A percentile compares a stretch with the other conserved stretches of the same genome.
Evolutionary conservation across 441 rosid species (phyloP).

Genomic region (Euphorbia celastroides): DNA sequence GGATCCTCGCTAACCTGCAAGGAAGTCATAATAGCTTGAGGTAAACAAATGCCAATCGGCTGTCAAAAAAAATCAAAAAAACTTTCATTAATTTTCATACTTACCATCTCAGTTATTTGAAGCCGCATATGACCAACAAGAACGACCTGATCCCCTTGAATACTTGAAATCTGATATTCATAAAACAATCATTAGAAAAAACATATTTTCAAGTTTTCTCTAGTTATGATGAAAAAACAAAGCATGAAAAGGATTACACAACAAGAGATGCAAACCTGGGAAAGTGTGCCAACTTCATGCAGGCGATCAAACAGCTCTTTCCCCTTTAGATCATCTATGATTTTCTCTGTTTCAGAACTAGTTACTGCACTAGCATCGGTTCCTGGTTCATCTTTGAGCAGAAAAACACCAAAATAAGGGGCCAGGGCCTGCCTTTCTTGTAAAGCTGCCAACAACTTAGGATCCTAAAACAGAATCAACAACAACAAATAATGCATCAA

Average conservation of each 20-base stretch:
- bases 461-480: constrained; percentile 51
- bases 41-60: background rate
- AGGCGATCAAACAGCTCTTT: constrained; percentile 77
- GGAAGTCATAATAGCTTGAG: constrained; percentile 18
- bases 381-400: constrained; percentile 80
- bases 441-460: constrained; percentile 82
- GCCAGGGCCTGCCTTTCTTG: constrained; percentile 92
- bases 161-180: constrained; percentile 86
- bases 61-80: background rate
- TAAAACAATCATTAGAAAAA: constrained; percentile 21
- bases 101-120: constrained; percentile 87
- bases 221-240: background rate
- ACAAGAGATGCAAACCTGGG: constrained; percentile 44
- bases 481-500: background rate
- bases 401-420: constrained; percentile 97
- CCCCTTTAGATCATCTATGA: constrained; percentile 69
- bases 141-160: constrained; percentile 90
- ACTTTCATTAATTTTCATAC: constrained; percentile 6
- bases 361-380: constrained; percentile 53
- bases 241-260: background rate
- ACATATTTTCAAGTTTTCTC: background rate
- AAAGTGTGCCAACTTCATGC: constrained; percentile 97
- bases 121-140: constrained; percentile 95
- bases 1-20: constrained; percentile 86
- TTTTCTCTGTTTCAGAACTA: constrained; percentile 68